Base-by-base conservation (phyloP, 208 protist species). In the Naegleria fowleri region DNA sequence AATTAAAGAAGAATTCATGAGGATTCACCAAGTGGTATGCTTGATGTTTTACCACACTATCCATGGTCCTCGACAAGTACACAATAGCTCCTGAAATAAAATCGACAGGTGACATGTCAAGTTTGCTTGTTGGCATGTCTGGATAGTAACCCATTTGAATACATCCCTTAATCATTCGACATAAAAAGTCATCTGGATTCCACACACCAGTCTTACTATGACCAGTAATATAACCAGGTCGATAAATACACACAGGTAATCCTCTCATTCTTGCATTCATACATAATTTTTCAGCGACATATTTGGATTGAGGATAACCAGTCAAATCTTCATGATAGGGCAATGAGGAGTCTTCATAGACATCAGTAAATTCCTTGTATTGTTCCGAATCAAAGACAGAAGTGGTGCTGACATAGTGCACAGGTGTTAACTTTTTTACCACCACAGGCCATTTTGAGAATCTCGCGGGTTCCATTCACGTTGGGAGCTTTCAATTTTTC, bases 261-360 rank as follows among this genome's bases (percentile, higher is more conserved):
- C 93, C 93, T 38, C 92, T 90, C 25, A 90, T 59, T 16, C 90
- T 16, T 15, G 92, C 92, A 52, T 86, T 75, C 58, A 90, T 90
- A 29, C 93, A 59, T 43, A 94, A 88, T 58, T 87, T 91, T 43
- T 94, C 93, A 43, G 93, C 92, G 25, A 94, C 93, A 93, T 93
- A 94, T 75, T 94, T 94, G n/a, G n/a, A 90, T 89, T 93, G 90
- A 38, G 93, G 79, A 92, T 94, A 94, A 33, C 93, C 93, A 19
- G 29, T 67, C n/a, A 94, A 87, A 38, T 93, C 93, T 40, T 90
- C 83, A 75, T 90, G 86, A 29, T 59, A 59, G 5, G 83, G 76
- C 36, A 93, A 58, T 22, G 92, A 83, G 84, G 85, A 52, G 48
- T 91, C 59, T 41, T 92, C 92, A 41, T 88, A 88, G 25, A 51